Evolutionary conservation across 2,329 filamentous ascomycete genomes (phyloP).

Genomic region (Bipolaris sorokiniana): DNA sequence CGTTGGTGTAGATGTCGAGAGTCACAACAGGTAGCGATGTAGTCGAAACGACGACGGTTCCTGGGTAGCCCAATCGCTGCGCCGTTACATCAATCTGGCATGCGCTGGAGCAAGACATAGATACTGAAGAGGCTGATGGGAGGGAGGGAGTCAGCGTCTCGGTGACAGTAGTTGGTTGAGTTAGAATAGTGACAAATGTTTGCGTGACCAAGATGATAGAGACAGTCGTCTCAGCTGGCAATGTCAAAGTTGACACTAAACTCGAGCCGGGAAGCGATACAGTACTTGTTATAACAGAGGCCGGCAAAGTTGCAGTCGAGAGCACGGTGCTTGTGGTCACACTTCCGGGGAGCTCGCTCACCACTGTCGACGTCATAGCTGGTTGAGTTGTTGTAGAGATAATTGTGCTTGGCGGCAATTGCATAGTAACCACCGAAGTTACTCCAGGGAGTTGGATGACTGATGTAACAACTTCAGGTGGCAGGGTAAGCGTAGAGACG

Average conservation of each 20-base stretch:
- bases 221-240: constrained; percentile 34
- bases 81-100: constrained; percentile 45
- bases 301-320: constrained; percentile 27
- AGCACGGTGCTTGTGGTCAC: constrained; percentile 29
- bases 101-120: constrained; percentile 31
- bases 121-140: constrained; percentile 21
- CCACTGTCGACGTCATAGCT: constrained; percentile 8
- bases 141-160: neutral
- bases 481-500: constrained; percentile 19
- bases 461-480: constrained; percentile 25
- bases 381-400: constrained; percentile 25
- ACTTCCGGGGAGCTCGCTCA: constrained; percentile 19
- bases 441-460: constrained; percentile 22
- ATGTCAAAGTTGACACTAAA: constrained; percentile 27
- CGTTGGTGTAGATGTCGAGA: constrained; percentile 31
- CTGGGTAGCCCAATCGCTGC: constrained; percentile 37
- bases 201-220: constrained; percentile 26
- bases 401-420: constrained; percentile 8
- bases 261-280: constrained; percentile 18
- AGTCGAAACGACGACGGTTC: constrained; percentile 29
- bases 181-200: constrained; percentile 23
- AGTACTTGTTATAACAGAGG: constrained; percentile 13
- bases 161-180: constrained; percentile 30
- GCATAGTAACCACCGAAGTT: constrained; percentile 16
- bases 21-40: constrained; percentile 24